These are phyloP conservation scores for Venturia oleaginea DNA, from an alignment of 2,329 filamentous ascomycete genomes.

Conservation along the genomic window DNA sequence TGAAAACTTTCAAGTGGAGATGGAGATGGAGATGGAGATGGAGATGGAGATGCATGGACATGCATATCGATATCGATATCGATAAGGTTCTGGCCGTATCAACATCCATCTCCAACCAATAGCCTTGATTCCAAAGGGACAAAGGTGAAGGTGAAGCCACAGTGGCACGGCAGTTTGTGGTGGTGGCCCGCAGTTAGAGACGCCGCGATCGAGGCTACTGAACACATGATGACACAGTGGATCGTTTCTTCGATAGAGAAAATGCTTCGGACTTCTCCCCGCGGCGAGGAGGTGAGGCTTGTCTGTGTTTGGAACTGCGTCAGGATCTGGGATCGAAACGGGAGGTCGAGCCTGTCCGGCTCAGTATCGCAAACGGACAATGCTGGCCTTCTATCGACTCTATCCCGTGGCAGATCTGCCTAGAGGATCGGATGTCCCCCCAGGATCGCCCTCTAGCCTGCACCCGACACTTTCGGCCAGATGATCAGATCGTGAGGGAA, in stretches of 20 bases:
- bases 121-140: too few species aligned
- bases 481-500: background rate
- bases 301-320: background rate
- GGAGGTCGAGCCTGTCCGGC: background rate
- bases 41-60: too few species aligned
- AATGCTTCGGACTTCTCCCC: background rate
- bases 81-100: too few species aligned
- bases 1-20: too few species aligned
- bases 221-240: background rate
- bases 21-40: too few species aligned
- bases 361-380: background rate
- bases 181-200: too few species aligned
- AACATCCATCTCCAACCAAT: too few species aligned
- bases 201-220: too few species aligned
- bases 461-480: background rate
- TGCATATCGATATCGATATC: too few species aligned
- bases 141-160: too few species aligned
- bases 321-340: conserved; percentile 1
- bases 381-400: too few species aligned
- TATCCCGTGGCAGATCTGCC: background rate
- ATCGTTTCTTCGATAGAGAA: background rate
- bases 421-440: background rate
- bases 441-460: background rate
- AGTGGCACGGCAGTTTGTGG: too few species aligned
- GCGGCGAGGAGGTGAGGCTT: background rate